These are phyloP conservation scores for Paramecium bursaria DNA, from an alignment of 73 alveolate species.

Conservation along the genomic window DNA sequence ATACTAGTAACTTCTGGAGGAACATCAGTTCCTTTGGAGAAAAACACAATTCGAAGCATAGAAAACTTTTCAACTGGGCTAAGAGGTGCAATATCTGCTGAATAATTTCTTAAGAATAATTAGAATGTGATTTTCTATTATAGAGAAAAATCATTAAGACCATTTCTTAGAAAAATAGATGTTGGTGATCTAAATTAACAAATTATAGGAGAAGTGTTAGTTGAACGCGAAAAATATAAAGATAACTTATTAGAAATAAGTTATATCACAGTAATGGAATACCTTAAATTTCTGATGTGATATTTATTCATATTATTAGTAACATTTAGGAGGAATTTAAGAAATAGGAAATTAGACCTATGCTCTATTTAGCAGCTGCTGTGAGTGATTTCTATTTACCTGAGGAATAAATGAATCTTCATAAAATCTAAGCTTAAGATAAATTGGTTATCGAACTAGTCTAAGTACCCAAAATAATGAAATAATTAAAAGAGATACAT, in stretches of 20 bases:
- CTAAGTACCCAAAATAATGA: neutral
- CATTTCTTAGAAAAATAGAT: conserved; percentile 30
- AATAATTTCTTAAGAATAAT: conserved; percentile 55
- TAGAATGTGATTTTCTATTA: conserved; percentile 46
- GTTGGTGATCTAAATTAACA: neutral
- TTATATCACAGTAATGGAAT: neutral
- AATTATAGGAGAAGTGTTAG: neutral
- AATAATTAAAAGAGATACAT: neutral
- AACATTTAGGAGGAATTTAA: neutral
- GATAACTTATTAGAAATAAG: neutral
- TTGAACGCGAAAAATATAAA: neutral
- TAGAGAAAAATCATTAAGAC: conserved; percentile 59
- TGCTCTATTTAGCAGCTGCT: conserved; percentile 57
- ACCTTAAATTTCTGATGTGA: neutral
- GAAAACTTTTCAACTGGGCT: conserved; percentile 91
- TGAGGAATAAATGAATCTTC: neutral
- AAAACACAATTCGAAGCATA: conserved; percentile 85
- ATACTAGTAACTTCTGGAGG: conserved; percentile 91
- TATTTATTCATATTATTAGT: neutral
- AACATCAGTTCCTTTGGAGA: conserved; percentile 90
- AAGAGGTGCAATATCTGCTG: conserved; percentile 89
- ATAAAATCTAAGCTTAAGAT: conserved; percentile 29
- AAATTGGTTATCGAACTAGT: neutral
- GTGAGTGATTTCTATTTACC: conserved; percentile 70
- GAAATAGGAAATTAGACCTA: neutral